Conservation (phyloP, 257 asterid genomes). For the Solanum appendiculatum region DNA sequence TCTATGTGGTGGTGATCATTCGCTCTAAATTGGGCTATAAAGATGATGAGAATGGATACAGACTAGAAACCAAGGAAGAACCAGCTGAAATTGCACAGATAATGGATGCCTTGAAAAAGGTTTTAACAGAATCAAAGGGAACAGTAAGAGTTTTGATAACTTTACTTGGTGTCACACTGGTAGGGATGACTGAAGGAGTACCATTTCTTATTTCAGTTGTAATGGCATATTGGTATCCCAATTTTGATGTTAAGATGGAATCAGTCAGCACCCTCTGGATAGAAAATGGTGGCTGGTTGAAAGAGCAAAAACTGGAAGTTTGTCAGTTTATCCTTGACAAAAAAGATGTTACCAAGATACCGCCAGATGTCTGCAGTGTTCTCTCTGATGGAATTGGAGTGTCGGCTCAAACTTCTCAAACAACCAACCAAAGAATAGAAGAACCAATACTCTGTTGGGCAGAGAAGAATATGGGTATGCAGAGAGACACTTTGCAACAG, state of each 20-base stretch:
- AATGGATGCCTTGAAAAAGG: constrained; percentile 5
- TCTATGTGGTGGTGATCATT: constrained; percentile 6
- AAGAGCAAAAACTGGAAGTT: constrained; percentile 5
- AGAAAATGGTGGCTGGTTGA: constrained; percentile 11
- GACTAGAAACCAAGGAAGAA: constrained; percentile 17
- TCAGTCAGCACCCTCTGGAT: constrained; percentile 3
- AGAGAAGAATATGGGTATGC: constrained; percentile 15
- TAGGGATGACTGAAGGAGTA: constrained; percentile 25
- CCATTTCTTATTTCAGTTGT: constrained; percentile 15
- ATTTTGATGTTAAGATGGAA: constrained; percentile 11
- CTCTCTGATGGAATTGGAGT: neutral
- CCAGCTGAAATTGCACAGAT: constrained; percentile 7
- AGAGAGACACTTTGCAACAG: neutral
- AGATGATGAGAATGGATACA: constrained; percentile 14
- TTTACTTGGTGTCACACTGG: constrained; percentile 7
- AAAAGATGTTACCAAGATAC: constrained; percentile 2
- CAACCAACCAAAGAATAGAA: neutral
- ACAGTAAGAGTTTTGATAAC: constrained; percentile 12
- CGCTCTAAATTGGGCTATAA: constrained; percentile 9
- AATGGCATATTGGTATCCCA: neutral
- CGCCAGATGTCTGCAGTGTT: neutral
- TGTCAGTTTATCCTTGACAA: constrained; percentile 9
- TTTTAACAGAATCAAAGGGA: constrained; percentile 17
- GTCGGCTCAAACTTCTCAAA: neutral
- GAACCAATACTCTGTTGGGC: constrained; percentile 11